Evolutionary conservation across 768 basidiomycete species (phyloP), one percentile per base, ranked within the genome.

Genomic region (Hemileccinum impolitum): DNA sequence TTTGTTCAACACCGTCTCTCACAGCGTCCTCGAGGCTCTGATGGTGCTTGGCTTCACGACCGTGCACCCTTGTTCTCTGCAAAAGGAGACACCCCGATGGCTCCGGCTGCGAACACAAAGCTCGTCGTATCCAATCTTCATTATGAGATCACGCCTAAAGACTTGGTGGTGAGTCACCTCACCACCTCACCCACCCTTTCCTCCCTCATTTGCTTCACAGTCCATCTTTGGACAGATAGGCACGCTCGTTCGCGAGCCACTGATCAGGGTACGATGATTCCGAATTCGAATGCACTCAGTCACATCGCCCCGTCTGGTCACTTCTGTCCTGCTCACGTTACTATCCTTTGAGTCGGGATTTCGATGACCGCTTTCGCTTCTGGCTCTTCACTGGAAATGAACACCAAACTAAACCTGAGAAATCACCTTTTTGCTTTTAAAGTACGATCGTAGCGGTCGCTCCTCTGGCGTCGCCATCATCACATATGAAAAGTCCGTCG

Each of bases 371-470:
- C 70, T 73, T 76, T 79, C 79, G 73, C 67, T 68, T 65, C 66
- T 66, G 55, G 65, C 65, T 66, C 51, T 60, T 66, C 40, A 60
- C 39, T 66, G 37, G 55, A 62, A 64, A 48, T 67, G 63, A 67
- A 65, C 66, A 65, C 75, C 72, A 67, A 76, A 70, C 76, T 79
- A 77, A 79, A 78, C 81, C 68, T 82, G 73, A 77, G 65, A 78
- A 75, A 69, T 60, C 65, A 65, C 62, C 63, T 65, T n/a, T 69
- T 67, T 62, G 63, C 67, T 72, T 68, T 72, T 73, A 64, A 80
- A 96, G 94, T 96, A 94, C 75, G 94, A 96, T 73, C 85, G 88
- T 66, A 94, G 93, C 60, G 94, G 94, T 57, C 88, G 94, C 66
- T 95, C 94, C 39, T 82, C 80, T 17, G 94, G 94, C 51, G 77